A percentile compares a stretch with the other conserved stretches of the same genome.
Conservation (phyloP, 768 basidiomycete genomes). For the Boletellus ananas region DNA sequence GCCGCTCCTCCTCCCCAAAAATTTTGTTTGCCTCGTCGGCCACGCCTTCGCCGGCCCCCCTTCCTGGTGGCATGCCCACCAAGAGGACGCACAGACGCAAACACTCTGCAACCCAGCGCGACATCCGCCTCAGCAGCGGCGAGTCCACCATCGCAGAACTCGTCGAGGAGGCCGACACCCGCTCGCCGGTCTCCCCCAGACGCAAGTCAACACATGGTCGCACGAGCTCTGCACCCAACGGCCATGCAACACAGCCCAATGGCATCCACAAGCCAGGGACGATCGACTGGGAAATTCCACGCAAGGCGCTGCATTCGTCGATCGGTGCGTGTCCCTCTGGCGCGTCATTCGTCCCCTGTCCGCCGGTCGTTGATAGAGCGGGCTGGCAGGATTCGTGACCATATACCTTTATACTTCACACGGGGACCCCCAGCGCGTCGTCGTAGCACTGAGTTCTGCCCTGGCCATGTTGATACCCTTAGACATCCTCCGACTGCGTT, state of each 20-base stretch:
- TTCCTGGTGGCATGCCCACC: conserved; percentile 35
- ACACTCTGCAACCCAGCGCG: conserved; percentile 21
- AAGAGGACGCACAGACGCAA: conserved; percentile 28
- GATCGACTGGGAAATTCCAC: conserved; percentile 86
- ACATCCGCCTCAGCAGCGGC: conserved; percentile 4
- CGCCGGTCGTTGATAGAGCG: conserved; percentile 1
- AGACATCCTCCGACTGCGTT: conserved; percentile 71
- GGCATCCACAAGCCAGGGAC: conserved; percentile 10
- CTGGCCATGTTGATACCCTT: conserved; percentile 67
- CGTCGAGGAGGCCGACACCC: conserved; percentile 20
- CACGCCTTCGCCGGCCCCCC: conserved; percentile 20
- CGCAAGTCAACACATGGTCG: conserved; percentile 15
- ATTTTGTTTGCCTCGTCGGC: conserved; percentile 36
- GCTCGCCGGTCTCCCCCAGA: conserved; percentile 13
- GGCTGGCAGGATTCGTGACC: conserved; percentile 55
- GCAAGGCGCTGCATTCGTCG: conserved; percentile 83
- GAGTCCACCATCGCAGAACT: conserved; percentile 24
- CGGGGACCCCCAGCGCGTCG: conserved; percentile 47
- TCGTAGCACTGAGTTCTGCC: conserved; percentile 59
- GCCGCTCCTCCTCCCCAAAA: conserved; percentile 49
- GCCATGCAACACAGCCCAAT: conserved; percentile 1
- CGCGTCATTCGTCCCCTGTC: conserved; percentile 1
- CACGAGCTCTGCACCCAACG: conserved; percentile 8
- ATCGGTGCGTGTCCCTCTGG: conserved; percentile 59
- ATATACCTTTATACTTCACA: conserved; percentile 53